These are phyloP conservation scores for Delonix regia DNA, from an alignment of 306 rosid species.

Conservation along the genomic window DNA sequence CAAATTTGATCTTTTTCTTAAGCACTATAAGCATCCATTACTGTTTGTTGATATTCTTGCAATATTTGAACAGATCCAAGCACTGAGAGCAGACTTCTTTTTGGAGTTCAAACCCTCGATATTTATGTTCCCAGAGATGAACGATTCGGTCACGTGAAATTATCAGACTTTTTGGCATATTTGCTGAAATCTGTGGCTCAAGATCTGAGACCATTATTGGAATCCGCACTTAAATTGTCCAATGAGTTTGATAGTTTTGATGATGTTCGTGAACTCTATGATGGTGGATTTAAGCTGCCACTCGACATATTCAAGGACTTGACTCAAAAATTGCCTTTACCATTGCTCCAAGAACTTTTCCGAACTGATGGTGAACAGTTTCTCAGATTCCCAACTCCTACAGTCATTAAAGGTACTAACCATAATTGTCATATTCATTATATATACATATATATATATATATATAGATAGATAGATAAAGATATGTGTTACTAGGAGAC, in stretches of 20 bases:
- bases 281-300: slow-evolving; percentile 64
- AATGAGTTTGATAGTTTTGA: slow-evolving; percentile 56
- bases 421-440: no score
- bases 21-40: not conserved
- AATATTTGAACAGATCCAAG: slow-evolving; percentile 50
- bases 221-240: slow-evolving; percentile 31
- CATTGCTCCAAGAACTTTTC: slow-evolving; percentile 55
- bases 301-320: slow-evolving; percentile 32
- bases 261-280: slow-evolving; percentile 58
- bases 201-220: slow-evolving; percentile 51
- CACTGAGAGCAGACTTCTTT: slow-evolving; percentile 43
- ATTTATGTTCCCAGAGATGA: slow-evolving; percentile 67
- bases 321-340: slow-evolving; percentile 43
- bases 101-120: not conserved
- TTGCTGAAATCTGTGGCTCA: slow-evolving; percentile 59
- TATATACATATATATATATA: no score
- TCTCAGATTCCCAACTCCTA: slow-evolving; percentile 61
- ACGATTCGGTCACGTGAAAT: slow-evolving; percentile 58
- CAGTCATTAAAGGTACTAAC: slow-evolving; percentile 57
- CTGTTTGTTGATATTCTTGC: not conserved
- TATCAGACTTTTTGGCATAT: slow-evolving; percentile 59
- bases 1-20: not conserved
- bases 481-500: no score
- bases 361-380: slow-evolving; percentile 59
- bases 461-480: no score